Evolutionary conservation across 441 rosid species (phyloP).

Genomic region (Eruca vesicaria): DNA sequence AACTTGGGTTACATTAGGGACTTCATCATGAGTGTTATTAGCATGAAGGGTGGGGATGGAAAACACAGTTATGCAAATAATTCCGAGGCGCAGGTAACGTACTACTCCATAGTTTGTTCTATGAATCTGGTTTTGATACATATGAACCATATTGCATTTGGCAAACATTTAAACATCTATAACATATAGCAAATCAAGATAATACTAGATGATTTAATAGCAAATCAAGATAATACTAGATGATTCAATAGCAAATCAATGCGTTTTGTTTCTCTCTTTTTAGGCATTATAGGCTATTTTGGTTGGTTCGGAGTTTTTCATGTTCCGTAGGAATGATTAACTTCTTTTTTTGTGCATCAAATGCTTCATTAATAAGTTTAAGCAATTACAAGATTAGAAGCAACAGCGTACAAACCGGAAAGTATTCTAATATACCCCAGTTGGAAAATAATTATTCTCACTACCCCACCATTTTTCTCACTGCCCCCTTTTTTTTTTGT

Average conservation of each 20-base stretch:
- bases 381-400: too few species aligned
- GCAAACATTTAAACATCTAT: background rate
- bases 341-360: too few species aligned
- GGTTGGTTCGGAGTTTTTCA: background rate
- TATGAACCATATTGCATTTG: background rate
- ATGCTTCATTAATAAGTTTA: too few species aligned
- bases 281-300: background rate
- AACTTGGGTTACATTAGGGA: background rate
- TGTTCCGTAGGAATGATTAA: too few species aligned
- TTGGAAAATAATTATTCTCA: too few species aligned
- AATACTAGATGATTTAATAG: too few species aligned
- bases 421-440: too few species aligned
- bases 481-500: too few species aligned
- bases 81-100: background rate
- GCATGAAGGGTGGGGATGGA: constrained; percentile 16
- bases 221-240: background rate
- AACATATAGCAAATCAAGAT: too few species aligned
- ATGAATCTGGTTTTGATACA: background rate
- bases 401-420: too few species aligned
- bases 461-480: too few species aligned
- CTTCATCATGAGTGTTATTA: background rate
- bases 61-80: constrained; percentile 3
- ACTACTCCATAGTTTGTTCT: background rate
- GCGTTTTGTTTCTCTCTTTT: background rate
- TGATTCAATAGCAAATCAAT: background rate